Evolutionary conservation across 2,329 filamentous ascomycete species (phyloP).

Genomic region (Phyllosticta citriasiana): DNA sequence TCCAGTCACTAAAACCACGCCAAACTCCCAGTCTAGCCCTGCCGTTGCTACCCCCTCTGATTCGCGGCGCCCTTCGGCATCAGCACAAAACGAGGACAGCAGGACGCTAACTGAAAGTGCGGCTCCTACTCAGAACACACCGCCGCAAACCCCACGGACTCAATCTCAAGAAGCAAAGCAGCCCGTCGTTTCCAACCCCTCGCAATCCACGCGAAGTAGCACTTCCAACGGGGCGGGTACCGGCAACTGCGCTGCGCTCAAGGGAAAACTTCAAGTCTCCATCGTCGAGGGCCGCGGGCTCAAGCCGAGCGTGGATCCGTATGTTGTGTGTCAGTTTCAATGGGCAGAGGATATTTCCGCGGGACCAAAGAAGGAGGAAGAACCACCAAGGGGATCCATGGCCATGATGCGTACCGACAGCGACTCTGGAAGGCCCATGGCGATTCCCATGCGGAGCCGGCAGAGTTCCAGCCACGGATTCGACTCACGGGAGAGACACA

Average conservation of each 20-base stretch:
- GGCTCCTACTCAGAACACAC: constrained; percentile 59
- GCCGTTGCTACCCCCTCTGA: constrained; percentile 37
- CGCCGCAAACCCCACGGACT: constrained; percentile 80
- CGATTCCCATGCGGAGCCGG: constrained; percentile 92
- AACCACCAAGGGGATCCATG: constrained; percentile 29
- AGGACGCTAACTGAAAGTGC: constrained; percentile 80
- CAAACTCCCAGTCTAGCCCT: constrained; percentile 44
- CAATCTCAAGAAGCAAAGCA: constrained; percentile 55
- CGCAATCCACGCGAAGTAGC: constrained; percentile 37
- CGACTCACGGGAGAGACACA: constrained; percentile 43
- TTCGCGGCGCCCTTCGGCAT: constrained; percentile 40
- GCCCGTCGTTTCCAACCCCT: constrained; percentile 32
- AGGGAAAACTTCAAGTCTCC: constrained; percentile 82
- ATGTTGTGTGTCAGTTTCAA: constrained; percentile 94
- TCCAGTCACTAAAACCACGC: constrained; percentile 33
- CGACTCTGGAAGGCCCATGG: constrained; percentile 76
- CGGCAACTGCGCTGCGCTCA: constrained; percentile 59
- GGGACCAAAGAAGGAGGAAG: constrained; percentile 58
- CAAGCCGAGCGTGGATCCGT: constrained; percentile 75
- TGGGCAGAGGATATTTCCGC: constrained; percentile 92
- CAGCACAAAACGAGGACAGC: constrained; percentile 57
- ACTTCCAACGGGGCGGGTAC: constrained; percentile 28
- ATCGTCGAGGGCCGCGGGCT: constrained; percentile 79
- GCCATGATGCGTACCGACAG: constrained; percentile 59
- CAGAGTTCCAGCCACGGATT: constrained; percentile 93